Evolutionary conservation across 2,329 filamentous ascomycete species (phyloP), one percentile per base, ranked within the genome.

Genomic region (Peltaster fructicola): DNA sequence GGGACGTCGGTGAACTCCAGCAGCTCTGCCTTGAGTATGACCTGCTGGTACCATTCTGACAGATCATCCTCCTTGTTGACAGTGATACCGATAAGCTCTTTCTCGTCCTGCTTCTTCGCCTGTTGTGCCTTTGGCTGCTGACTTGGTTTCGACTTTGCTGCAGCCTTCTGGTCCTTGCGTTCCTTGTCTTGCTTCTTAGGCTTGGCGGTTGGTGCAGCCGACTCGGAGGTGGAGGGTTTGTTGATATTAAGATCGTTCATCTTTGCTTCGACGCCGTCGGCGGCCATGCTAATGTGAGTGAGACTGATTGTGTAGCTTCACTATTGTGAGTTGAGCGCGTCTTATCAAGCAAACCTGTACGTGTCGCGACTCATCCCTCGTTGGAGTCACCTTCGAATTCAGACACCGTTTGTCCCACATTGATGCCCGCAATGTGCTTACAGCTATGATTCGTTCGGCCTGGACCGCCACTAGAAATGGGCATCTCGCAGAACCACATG

Each of bases 1-100:
- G 84, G 80, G 33, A 95, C 85, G 57, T 92, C 78, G 47, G 93
- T 95, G 67, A 93, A 98, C 47, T 92, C 84, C 43, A 95, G 74
- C 76, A 98, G 79, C 51, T 93, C 81, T 41, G 81, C 80, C 67
- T 98, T 98, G 47, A 84, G 73, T 29, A 98, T 76, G 32, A 95
- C 79, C 57, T 98, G 85, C 57, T 92, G 81, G 56, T 98, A 98
- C 88, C 88, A 98, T 54, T 73, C 72, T 24, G 80, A 65, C 50
- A 98, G 88, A 56, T 95, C 81, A 23, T 78, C 74, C 23, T 74
- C 62, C 56, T 93, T 95, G 35, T 67, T 65, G 32, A 77, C 71
- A 35, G 84, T 88, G 44, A 93, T 92, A 36, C 84, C 84, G 42
- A 88, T 90, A 37, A 90, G 49, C 26, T 65, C 66, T 25, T 65